Base-by-base conservation (phyloP, 768 basidiomycete genomes). In the Suillus tomentosus region DNA sequence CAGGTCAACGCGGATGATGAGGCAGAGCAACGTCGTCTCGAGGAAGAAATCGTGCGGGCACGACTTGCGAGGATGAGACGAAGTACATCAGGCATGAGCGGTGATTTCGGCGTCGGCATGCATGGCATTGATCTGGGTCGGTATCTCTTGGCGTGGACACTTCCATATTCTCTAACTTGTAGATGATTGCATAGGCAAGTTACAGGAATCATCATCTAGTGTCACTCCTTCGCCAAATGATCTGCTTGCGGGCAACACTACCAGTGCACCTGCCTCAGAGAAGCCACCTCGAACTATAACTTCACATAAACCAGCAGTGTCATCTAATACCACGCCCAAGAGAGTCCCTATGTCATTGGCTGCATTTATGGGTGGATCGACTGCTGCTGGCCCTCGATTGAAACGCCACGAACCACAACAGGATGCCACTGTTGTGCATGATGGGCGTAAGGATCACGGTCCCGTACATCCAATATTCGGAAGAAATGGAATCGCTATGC, bases 1-100 rank as follows among this genome's bases (percentile, higher is more conserved):
- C 90, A 92, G 69, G 88, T 92, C 31, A 92, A 94, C 66, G 87
- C 87, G 15, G 89, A 92, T 66, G 91, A 92, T 64, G 91, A 91
- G 72, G 85, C 82, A 7, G 92, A 94, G 69, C 86, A 91, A 71
- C 84, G 82, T 58, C 81, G 87, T 62, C 81, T 94, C 2, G 83
- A 84, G 70, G 77, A 83, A 62, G 83, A 84, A 70, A 84, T 94
- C 57, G 71, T 72, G 27, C 76, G 81, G 39, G 82, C 83, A 17
- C 71, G 84, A 55, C 66, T 82, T n/a, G 83, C 83, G 37, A 71
- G 84, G 60, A 74, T 72, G 64, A 78, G 79, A 58, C 74, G 83
- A 65, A 78, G 60, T 42, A 70, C 66, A 61, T 74, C 73, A 2
- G 76, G 75, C 31, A 71, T 74, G 68, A 76, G 75, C 66, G 76